Conservation (phyloP, 2,329 filamentous ascomycete species). For the Bipolaris cookei region DNA sequence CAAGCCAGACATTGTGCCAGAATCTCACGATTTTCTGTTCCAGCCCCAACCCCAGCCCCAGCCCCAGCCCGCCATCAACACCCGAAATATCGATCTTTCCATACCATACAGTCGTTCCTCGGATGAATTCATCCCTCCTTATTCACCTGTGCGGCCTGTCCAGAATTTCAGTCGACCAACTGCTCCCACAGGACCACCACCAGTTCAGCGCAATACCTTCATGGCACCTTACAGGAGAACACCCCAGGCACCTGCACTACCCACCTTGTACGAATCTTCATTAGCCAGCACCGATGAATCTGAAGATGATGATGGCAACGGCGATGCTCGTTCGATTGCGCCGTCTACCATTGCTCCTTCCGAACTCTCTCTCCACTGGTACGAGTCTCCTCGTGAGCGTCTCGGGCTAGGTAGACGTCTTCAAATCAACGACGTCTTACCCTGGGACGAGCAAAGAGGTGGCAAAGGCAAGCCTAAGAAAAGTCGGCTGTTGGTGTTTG, state of each 20-base stretch:
- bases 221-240: conserved; percentile 22
- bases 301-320: conserved; percentile 20
- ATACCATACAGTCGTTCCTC: conserved; percentile 16
- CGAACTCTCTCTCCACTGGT: conserved; percentile 46
- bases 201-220: conserved; percentile 13
- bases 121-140: conserved; percentile 21
- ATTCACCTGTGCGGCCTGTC: conserved; percentile 23
- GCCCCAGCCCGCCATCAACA: conserved; percentile 11
- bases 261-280: conserved; percentile 44
- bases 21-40: conserved; percentile 41
- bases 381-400: conserved; percentile 45
- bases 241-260: conserved; percentile 30
- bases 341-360: conserved; percentile 44
- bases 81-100: conserved; percentile 16
- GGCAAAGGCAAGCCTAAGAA: conserved; percentile 39
- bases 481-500: conserved; percentile 37
- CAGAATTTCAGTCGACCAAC: conserved; percentile 37
- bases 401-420: conserved; percentile 46
- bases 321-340: conserved; percentile 36
- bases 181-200: conserved; percentile 11
- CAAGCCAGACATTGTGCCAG: conserved; percentile 25
- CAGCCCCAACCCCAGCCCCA: conserved; percentile 13
- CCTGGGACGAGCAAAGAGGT: conserved; percentile 37
- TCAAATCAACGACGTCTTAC: conserved; percentile 40
- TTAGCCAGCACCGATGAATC: conserved; percentile 33